These are phyloP conservation scores for Scheffersomyces cryptocercus DNA, from an alignment of 1,139 yeast species.

Conservation along the genomic window DNA sequence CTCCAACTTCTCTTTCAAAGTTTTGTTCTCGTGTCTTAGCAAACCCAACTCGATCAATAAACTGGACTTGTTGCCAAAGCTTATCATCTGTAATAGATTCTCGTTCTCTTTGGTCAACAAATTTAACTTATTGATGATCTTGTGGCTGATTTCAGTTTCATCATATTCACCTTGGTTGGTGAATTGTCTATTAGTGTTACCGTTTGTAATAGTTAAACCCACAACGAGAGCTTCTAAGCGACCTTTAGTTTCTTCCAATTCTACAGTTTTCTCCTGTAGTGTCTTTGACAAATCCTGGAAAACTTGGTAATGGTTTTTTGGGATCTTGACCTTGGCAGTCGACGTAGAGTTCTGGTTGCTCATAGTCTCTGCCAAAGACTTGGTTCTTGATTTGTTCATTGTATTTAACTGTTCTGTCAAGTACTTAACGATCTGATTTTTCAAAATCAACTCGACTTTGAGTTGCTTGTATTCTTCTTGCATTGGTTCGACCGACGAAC, in stretches of 20 bases:
- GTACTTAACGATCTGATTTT: constrained; percentile 37
- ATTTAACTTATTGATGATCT: constrained; percentile 64
- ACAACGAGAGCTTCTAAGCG: constrained; percentile 64
- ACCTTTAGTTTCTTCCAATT: constrained; percentile 58
- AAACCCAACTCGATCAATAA: constrained; percentile 68
- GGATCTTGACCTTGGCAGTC: constrained; percentile 23
- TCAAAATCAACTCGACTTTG: constrained; percentile 34
- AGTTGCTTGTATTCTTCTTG: constrained; percentile 27
- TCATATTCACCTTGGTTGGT: constrained; percentile 61
- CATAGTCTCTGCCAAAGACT: constrained; percentile 6
- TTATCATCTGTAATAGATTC: constrained; percentile 64
- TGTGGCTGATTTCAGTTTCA: constrained; percentile 76
- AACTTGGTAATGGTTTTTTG: constrained; percentile 47
- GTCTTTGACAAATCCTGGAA: constrained; percentile 52
- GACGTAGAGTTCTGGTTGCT: constrained; percentile 17
- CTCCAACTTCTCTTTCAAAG: constrained; percentile 6
- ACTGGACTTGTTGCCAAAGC: constrained; percentile 72
- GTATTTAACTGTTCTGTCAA: constrained; percentile 31
- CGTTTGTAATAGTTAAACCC: constrained; percentile 18
- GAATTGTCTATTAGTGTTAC: constrained; percentile 15
- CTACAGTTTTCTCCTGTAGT: constrained; percentile 52
- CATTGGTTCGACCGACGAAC: constrained; percentile 1
- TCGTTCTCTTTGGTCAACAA: constrained; percentile 70
- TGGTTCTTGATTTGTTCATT: constrained; percentile 15
- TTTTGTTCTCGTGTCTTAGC: constrained; percentile 40